Conservation (phyloP, 2,329 filamentous ascomycete species). For the Drechslerella dactyloides region DNA sequence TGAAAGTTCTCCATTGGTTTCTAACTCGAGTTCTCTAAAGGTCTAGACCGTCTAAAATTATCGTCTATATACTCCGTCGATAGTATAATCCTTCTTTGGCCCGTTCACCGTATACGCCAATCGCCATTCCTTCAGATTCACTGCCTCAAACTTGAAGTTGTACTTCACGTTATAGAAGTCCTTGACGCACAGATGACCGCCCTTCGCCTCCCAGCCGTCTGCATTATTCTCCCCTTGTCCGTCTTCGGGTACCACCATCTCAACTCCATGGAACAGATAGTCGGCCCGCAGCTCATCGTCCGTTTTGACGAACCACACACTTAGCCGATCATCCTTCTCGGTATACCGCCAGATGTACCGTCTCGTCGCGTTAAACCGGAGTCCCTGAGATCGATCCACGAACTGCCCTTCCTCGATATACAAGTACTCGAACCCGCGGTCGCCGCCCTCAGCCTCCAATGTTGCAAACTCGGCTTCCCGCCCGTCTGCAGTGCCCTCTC, state of each 20-base stretch:
- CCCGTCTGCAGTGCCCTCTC: conserved; percentile 66
- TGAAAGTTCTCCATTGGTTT: neutral
- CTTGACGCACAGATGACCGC: conserved; percentile 72
- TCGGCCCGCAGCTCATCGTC: conserved; percentile 69
- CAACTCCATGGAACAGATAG: conserved; percentile 77
- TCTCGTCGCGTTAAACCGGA: conserved; percentile 59
- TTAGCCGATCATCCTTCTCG: conserved; percentile 67
- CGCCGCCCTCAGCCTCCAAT: conserved; percentile 53
- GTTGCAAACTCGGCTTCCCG: conserved; percentile 54
- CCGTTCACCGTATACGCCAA: conserved; percentile 72
- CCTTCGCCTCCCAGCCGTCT: conserved; percentile 68
- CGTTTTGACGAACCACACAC: conserved; percentile 74
- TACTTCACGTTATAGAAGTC: conserved; percentile 76
- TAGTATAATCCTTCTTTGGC: conserved; percentile 75
- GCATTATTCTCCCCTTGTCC: conserved; percentile 54
- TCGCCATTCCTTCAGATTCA: conserved; percentile 66
- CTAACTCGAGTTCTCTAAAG: neutral
- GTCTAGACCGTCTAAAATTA: conserved; percentile 36
- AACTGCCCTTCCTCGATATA: conserved; percentile 74
- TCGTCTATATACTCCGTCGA: conserved; percentile 64
- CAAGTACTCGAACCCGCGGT: conserved; percentile 67
- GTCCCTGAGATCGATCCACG: conserved; percentile 61
- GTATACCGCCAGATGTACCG: conserved; percentile 77
- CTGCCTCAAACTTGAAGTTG: conserved; percentile 68
- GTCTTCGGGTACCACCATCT: conserved; percentile 62